Percentiles rank a stretch among this genome's conserved stretches.
These are phyloP conservation scores for Kingdonia uniflora DNA, from an alignment of 164 flowering plant genomes.

Conservation along the genomic window DNA sequence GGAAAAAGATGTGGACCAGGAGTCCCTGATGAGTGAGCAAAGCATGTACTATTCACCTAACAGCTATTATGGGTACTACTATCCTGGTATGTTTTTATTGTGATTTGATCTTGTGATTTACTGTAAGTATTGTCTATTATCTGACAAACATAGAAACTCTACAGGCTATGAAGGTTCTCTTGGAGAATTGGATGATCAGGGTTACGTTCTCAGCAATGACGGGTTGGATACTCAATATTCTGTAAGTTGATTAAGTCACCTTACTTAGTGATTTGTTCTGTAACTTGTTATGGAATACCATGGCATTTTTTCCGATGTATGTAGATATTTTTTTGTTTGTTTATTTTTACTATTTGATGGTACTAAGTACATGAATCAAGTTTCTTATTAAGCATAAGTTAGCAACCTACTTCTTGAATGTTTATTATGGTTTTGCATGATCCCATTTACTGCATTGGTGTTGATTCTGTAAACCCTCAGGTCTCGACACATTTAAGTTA, in stretches of 20 bases:
- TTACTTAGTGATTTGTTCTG: neutral
- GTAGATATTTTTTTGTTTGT: neutral
- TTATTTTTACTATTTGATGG: neutral
- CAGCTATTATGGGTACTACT: constrained; percentile 39
- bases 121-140: neutral
- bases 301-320: neutral
- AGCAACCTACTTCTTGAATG: neutral
- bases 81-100: constrained; percentile 28
- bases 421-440: neutral
- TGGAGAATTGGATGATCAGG: constrained; percentile 33
- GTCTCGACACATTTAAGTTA: no score
- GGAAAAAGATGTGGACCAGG: constrained; percentile 30
- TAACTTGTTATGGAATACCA: neutral
- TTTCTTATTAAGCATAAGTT: neutral
- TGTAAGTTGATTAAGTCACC: constrained; percentile 21
- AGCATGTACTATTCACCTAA: constrained; percentile 20
- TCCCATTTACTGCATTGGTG: no score
- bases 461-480: no score
- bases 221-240: constrained; percentile 40
- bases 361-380: neutral
- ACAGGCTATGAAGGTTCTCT: constrained; percentile 38
- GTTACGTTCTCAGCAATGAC: constrained; percentile 23
- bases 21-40: constrained; percentile 22
- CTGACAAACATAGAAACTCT: constrained; percentile 5
- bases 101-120: neutral